Percentiles rank a stretch among this genome's conserved stretches.
phyloP scores from a whole-genome alignment of 73 alveolate species.

The Durusdinium trenchii region DNA sequence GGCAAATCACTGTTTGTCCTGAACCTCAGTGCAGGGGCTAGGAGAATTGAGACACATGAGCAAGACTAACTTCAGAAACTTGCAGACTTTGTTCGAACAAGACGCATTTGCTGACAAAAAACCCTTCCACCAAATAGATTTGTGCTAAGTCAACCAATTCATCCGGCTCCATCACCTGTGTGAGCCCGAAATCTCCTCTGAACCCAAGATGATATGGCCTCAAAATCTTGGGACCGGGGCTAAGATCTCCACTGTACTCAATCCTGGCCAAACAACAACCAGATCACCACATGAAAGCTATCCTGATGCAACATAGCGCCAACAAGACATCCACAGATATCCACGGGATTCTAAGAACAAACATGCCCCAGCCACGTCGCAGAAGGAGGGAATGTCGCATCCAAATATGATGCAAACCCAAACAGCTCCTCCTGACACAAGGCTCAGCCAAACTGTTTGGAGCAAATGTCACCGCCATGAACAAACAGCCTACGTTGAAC shows the following conservation, averaged over 20 bases:
- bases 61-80: not conserved
- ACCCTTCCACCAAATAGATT: not conserved
- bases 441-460: no score
- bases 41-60: not conserved
- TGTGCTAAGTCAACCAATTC: not conserved
- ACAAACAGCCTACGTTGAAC: not conserved
- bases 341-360: not conserved
- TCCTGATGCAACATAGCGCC: not conserved
- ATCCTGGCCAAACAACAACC: no score
- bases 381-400: not conserved
- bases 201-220: not conserved
- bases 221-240: not conserved
- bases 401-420: not conserved
- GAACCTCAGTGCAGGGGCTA: not conserved
- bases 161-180: not conserved
- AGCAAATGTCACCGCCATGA: no score
- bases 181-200: not conserved
- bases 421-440: not conserved
- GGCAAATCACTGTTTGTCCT: not conserved
- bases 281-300: no score
- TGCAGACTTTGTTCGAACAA: not conserved
- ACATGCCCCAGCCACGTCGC: not conserved
- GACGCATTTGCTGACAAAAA: not conserved
- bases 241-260: not conserved
- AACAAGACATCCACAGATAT: not conserved